Evolutionary conservation across 208 protist genomes (phyloP), one percentile per base, ranked within the genome.

Genomic region (Herpetomonas samuelpessoai): DNA sequence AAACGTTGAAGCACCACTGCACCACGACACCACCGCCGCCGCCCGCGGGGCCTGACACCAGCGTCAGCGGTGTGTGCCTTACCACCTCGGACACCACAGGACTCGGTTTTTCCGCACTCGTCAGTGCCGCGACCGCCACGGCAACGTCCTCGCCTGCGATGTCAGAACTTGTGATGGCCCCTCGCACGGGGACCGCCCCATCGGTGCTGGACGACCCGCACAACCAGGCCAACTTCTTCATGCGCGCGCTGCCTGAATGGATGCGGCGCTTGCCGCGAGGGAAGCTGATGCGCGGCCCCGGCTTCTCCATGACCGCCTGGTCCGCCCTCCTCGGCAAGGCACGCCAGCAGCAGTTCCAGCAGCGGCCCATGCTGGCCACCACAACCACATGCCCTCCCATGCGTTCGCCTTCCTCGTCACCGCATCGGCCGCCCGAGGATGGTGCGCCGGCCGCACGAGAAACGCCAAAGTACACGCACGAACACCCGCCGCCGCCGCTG

Each of bases 261-360:
- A 24, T 76, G n/a, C 27, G 46, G 28, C 14, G 21, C 16, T 39
- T 74, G 45, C 56, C 65, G 2, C 69, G 69, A 0, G 65, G 45
- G 1, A 65, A 62, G 28, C 50, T 73, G 18, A 44, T 54, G 0
- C 58, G 53, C 2, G 52, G 45, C 2, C 26, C 51, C 6, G 75
- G 75, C n/a, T 81, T 59, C 47, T 81, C 71, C 35, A 77, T 80
- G 66, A 19, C 44, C 10, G 63, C 69, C 28, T 80, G 74, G 74
- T 61, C 59, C 39, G 27, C 18, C 29, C 26, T 62, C 0, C 29
- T 73, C 10, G 27, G 30, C 16, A 39, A 53, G 31, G 35, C 35
- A 6, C 29, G 27, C 16, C 38, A 51, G 30, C n/a, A 47, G 29
- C 46, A 39, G 22, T 24, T 44, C 1, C n/a, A n/a, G n/a, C 35